Base-by-base conservation (phyloP, 2,329 filamentous ascomycete genomes). In the Metarhizium brunneum region DNA sequence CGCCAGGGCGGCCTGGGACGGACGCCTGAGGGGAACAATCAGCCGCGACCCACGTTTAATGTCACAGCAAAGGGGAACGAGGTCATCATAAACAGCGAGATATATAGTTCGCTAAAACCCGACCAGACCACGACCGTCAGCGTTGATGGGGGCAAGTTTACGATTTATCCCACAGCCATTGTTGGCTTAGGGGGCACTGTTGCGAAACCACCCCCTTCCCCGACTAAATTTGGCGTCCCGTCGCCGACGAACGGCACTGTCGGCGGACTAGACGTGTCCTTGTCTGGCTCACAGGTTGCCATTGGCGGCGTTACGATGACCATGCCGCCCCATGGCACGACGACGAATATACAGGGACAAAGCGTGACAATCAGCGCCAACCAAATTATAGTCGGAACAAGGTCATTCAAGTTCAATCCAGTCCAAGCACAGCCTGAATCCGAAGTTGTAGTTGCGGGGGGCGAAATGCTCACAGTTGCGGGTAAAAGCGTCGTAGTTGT, bases 51-150 rank as follows among this genome's bases (percentile, higher is more conserved):
- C 18, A 59, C 57, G 2, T 73, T 76, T 56, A 73, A 68, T 1
- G 64, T 82, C 4, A 75, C 70, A 16, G 73, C 77, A 11, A 72
- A 72, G 49, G 74, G 72, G 3, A 67, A 69, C 42, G 65, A 69
- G 40, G 76, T 82, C 5, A 66, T 79, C 53, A 76, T 82, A 56
- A 74, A 77, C 57, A 68, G 68, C 40, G 66, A 71, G 53, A 81
- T 77, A 0, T 73, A 78, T 54, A 67, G 65, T 0, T 68, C 72
- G 54, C 68, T 73, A 36, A 64, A 67, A 14, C 61, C 69, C 5
- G 66, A 64, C 6, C 62, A 68, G 54, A 77, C 72, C 0, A 73
- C 68, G 13, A 73, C 69, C 2, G 73, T 80, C 6, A 71, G 71
- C 2, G 69, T 78, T 3, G 65, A 65, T 32, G 67, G 63, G 25